phyloP scores from a whole-genome alignment of 768 basidiomycete genomes.

The Coprinellus aureogranulatus region DNA sequence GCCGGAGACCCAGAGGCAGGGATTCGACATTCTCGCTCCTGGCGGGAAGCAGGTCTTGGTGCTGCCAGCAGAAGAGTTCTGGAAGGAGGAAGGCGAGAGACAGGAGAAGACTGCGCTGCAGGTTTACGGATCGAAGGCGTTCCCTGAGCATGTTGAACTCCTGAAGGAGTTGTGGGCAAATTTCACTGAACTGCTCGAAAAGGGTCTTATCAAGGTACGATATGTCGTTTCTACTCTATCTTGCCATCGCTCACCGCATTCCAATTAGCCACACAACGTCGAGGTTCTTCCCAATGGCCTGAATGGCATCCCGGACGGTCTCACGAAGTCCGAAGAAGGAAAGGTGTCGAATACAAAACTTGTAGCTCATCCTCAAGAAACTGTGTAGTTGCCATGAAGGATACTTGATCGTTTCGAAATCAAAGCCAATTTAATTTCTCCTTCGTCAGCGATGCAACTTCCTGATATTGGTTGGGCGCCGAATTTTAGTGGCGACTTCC shows the following conservation, averaged over 20 bases:
- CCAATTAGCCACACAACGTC: neutral
- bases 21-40: constrained; percentile 28
- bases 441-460: too few species aligned
- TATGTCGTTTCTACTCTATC: neutral
- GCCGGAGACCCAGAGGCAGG: constrained; percentile 21
- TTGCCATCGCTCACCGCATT: neutral
- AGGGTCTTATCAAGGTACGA: neutral
- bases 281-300: neutral
- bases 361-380: neutral
- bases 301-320: neutral
- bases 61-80: constrained; percentile 25
- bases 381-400: too few species aligned
- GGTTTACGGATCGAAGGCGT: constrained; percentile 14
- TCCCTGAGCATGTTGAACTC: constrained; percentile 9
- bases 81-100: constrained; percentile 19
- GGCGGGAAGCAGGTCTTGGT: constrained; percentile 22
- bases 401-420: too few species aligned
- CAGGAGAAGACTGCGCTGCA: constrained; percentile 10
- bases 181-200: neutral
- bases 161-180: too few species aligned
- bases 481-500: too few species aligned
- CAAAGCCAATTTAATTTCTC: too few species aligned
- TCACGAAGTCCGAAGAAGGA: neutral
- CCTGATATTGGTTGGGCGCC: too few species aligned
- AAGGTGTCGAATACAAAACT: neutral